These are phyloP conservation scores for Lippia alba DNA, from an alignment of 305 asterid species.

Conservation along the genomic window DNA sequence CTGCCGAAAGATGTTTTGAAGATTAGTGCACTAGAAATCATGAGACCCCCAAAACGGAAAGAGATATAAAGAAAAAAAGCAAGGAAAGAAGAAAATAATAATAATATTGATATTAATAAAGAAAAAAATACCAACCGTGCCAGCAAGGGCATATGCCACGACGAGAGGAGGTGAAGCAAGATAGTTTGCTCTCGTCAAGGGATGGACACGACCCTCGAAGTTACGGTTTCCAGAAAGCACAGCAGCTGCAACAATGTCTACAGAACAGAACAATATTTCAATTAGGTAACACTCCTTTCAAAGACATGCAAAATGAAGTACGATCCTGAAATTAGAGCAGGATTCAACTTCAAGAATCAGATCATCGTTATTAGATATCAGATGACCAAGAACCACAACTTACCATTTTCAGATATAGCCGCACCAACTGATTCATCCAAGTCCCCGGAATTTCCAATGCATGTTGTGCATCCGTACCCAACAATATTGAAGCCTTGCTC, in stretches of 20 bases:
- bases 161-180: slow-evolving; percentile 98
- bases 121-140: slow-evolving; percentile 68
- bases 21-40: slow-evolving; percentile 4
- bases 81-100: no score
- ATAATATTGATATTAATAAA: not conserved
- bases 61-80: not conserved
- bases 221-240: slow-evolving; percentile 97
- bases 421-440: slow-evolving; percentile 83
- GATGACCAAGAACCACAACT: slow-evolving; percentile 19
- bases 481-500: slow-evolving; percentile 95
- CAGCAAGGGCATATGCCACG: slow-evolving; percentile 98
- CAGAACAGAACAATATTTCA: slow-evolving; percentile 31
- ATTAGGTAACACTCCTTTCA: slow-evolving; percentile 24
- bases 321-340: slow-evolving; percentile 1
- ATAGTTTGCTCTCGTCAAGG: slow-evolving; percentile 94
- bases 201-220: slow-evolving; percentile 96
- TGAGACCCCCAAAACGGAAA: not conserved
- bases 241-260: slow-evolving; percentile 96
- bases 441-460: slow-evolving; percentile 93
- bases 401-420: slow-evolving; percentile 90
- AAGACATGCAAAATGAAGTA: slow-evolving; percentile 12
- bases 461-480: slow-evolving; percentile 95
- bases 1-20: slow-evolving; percentile 44
- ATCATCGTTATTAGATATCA: slow-evolving; percentile 9
- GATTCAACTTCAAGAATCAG: slow-evolving; percentile 6